Conservation (phyloP, 257 asterid species). For the Jasminum sambac region DNA sequence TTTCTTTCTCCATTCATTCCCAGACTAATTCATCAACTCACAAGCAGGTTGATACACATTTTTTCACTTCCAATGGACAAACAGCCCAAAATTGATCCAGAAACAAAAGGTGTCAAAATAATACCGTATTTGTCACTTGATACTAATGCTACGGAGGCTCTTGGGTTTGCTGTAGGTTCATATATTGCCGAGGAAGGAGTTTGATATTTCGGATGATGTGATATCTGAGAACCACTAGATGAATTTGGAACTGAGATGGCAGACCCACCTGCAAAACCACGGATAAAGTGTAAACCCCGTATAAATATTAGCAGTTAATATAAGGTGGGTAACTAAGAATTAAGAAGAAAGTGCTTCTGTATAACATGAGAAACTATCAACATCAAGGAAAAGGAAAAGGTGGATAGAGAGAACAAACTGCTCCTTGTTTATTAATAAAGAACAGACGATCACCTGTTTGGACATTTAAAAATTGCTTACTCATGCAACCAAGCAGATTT, state of each 20-base stretch:
- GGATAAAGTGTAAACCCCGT: background rate
- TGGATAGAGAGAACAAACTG: background rate
- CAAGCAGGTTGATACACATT: background rate
- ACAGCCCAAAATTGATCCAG: slow-evolving; percentile 16
- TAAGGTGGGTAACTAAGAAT: background rate
- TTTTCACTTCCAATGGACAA: background rate
- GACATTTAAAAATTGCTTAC: background rate
- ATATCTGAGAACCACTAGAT: slow-evolving; percentile 44
- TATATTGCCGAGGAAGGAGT: slow-evolving; percentile 69
- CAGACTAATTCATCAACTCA: background rate
- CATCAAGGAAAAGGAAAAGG: background rate
- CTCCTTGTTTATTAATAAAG: background rate
- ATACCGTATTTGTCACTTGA: slow-evolving; percentile 52
- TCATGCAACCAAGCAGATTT: background rate
- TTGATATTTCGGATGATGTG: slow-evolving; percentile 59
- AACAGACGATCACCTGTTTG: background rate
- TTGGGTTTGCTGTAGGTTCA: slow-evolving; percentile 49
- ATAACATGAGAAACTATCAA: background rate
- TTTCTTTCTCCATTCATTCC: background rate
- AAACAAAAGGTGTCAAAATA: slow-evolving; percentile 1
- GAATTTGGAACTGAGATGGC: slow-evolving; percentile 35
- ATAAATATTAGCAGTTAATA: background rate
- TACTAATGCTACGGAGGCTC: slow-evolving; percentile 34
- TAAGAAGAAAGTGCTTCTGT: background rate
- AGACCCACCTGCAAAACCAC: slow-evolving; percentile 33